Base-by-base conservation (phyloP, 495 filamentous ascomycete genomes). In the Hypoxylon fragiforme region DNA sequence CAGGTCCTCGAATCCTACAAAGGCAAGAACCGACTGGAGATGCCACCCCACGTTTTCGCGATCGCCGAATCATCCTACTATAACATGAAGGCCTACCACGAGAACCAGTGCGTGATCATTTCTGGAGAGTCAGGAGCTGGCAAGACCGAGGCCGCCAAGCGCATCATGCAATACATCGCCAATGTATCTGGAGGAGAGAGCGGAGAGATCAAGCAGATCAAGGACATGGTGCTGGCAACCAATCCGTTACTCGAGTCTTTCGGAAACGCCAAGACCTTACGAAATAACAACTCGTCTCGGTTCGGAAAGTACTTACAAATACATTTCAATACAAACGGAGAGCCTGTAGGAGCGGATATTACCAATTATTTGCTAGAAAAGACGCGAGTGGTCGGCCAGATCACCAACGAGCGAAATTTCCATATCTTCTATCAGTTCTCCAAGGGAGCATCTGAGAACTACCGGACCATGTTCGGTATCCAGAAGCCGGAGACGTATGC, bases 381-480 rank as follows among this genome's bases (percentile, higher is more conserved):
- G 77, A 85, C 88, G 15, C 79, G 95, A 73, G 95, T 99, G 1
- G 94, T 97, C 1, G 92, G 92, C 5, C 95, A 97, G 74, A 97
- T 97, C 57, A 79, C 71, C 49, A 92, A 97, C 57, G 95, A 99
- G 78, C 83, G 95, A 57, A 97, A 96, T 69, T 99, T 99, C 73
- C 95, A 99, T 70, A 97, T 99, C 62, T 97, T 99, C 70, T 99
- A 99, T 71, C 95, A 99, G 69, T 96, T 96, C 71, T 87, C 95
- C 15, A 99, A 99, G 69, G 91, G 88, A 0, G 95, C 94, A 11
- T 87, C 91, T 7, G 80, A 87, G 62, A 85, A 87, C 37, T 95
- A 97, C 69, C 78, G 91, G 67, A 84, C 91, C 53, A 86, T 73
- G 28, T 97, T 89, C 66, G 94, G 94, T 22, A 73, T 99, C 2